Base-by-base conservation (phyloP, 1,284 basidiomycete genomes). In the Ceratobasidium papillatum region DNA sequence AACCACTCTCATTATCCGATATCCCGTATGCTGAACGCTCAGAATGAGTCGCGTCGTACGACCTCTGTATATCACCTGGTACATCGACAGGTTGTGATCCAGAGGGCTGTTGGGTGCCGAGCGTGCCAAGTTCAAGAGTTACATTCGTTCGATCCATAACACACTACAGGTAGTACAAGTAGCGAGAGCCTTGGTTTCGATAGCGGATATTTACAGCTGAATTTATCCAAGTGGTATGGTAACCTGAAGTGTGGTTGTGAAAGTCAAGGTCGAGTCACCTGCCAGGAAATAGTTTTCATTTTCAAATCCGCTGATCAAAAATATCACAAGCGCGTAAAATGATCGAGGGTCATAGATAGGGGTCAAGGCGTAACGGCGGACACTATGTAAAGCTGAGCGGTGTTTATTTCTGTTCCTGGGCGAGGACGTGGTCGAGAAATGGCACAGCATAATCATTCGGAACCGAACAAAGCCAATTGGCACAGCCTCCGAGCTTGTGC, bases 71-170 rank as follows among this genome's bases (percentile, higher is more conserved):
- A 11, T 30, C 34, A 34, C 2, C 12, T 4, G 14, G 11, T 19
- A 11, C 17, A 32, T 32, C 12, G 30, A 56, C 52, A 32, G 30
- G 52, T 27, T 56, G 52, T 3, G 52, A 32, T 56, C 27, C 25
- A 32, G 52, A 56, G 30, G 19, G 49, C 17, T 36, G 34, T 34
- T 19, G 56, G 22, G 32, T n/a, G 34, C 34, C 32, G 17, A 59
- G 22, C 7, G 56, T 36, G 19, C 56, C 56, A 59, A 59, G 56
- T 34, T 59, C 56, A n/a, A 59, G n/a, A 38, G 34, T 34, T 36
- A 22, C 4, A 22, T 34, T 38, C 5, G 17, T 38, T 59, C 19
- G 32, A 4, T 59, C 56, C 56, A 59, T 59, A 27, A 32, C 9
- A 32, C 2, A 14, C 38, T 41, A 14, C 14, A 41, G 38, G 5